Conservation (phyloP, 2,329 filamentous ascomycete species). For the Talaromyces amestolkiae region DNA sequence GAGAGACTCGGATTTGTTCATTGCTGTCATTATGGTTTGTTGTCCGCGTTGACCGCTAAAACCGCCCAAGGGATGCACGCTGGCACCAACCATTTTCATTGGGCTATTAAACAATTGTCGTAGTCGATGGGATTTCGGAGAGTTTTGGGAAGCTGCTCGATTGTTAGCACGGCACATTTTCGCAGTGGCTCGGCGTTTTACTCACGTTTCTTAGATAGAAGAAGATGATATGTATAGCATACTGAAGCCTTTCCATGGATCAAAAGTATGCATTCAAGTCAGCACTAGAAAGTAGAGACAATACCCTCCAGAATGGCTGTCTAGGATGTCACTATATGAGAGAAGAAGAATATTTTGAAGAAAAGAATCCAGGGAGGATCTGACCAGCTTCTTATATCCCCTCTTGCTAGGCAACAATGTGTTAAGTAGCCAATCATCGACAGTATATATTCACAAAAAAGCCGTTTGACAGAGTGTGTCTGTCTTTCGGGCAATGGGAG, state of each 20-base stretch:
- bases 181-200: neutral
- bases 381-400: neutral
- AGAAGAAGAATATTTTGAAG: neutral
- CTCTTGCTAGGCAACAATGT: neutral
- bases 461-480: neutral
- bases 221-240: neutral
- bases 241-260: neutral
- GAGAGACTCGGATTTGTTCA: neutral
- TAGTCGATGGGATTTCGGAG: too few species aligned
- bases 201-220: neutral
- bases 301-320: too few species aligned
- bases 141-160: neutral
- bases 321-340: too few species aligned
- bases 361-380: neutral
- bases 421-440: neutral
- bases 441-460: neutral
- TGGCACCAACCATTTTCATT: too few species aligned
- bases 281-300: neutral
- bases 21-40: neutral
- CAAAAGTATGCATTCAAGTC: neutral
- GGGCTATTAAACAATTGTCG: too few species aligned
- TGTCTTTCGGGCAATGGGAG: neutral
- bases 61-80: neutral
- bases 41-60: neutral
- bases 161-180: neutral